Base-by-base conservation (phyloP, 2,329 filamentous ascomycete species). In the Fulvia fulva region DNA sequence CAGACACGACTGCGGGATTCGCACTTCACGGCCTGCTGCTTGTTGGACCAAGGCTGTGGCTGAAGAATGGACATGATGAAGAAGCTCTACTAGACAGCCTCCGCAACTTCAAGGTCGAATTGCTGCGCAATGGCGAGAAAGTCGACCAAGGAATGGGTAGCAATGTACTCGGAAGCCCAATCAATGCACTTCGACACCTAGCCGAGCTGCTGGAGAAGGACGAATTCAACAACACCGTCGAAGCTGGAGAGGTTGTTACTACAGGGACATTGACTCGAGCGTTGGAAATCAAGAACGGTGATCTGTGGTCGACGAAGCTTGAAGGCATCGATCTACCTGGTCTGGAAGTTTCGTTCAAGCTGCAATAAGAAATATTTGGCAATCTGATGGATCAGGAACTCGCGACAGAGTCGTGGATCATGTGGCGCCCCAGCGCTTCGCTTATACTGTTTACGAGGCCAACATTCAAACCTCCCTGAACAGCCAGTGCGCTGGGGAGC, bases 261-360 rank as follows among this genome's bases (percentile, higher is more conserved):
- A 66, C 64, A n/a, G 64, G 64, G 14, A 63, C 62, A 6, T 50
- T 64, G 55, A 66, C 64, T 1, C 54, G 59, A 45, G 62, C 64
- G 12, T 53, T 60, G 47, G 44, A 56, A 2, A 64, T 64, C 55
- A 54, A 51, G n/a, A 57, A 64, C 46, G 60, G 56, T 22, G 63
- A 65, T 56, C 43, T 56, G 32, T 65, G 63, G 63, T 58, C 56
- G 32, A 63, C 63, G 8, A 63, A 56, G 44, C 52, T 65, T 11
- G 51, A 45, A 12, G 63, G 63, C 1, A 61, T 65, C 22, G 60
- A 64, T 37, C 51, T 65, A 41, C 59, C 63, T 22, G 63, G 62
- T 26, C 55, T 62, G 22, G 57, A 64, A 28, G 57, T 64, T 21
- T 58, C 30, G 14, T 65, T 65, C 55, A 60, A 56, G 37, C 53